phyloP scores from a whole-genome alignment of 768 basidiomycete species.

The Pleurotus tuoliensis region DNA sequence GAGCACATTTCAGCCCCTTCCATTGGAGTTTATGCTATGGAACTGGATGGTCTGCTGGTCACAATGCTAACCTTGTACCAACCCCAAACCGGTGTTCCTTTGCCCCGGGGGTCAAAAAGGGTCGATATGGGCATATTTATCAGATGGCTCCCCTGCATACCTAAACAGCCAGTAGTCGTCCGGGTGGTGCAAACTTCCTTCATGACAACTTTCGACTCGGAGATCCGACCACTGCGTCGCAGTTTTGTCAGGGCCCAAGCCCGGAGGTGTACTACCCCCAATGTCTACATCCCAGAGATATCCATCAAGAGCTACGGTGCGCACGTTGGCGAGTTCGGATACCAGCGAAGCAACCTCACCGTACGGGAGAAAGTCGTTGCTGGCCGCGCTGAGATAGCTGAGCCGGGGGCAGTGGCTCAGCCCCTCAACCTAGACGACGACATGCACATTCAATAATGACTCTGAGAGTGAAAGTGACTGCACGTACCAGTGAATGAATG shows the following conservation, averaged over 20 bases:
- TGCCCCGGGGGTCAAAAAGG: neutral
- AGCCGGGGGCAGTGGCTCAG: no score
- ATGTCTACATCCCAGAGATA: no score
- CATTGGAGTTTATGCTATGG: no score
- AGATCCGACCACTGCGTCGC: neutral
- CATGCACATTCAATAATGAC: no score
- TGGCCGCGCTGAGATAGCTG: neutral
- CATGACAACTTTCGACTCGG: neutral
- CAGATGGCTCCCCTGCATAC: neutral
- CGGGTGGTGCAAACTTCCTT: neutral
- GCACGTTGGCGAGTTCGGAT: neutral
- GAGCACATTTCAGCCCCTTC: no score
- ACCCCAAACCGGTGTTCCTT: no score
- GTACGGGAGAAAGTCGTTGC: neutral
- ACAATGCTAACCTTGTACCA: no score
- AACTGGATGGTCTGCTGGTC: no score
- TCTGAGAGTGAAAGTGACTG: no score
- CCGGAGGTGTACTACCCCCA: neutral
- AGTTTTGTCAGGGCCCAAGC: neutral
- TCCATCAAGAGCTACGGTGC: neutral
- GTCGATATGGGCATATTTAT: neutral
- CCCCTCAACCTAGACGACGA: no score
- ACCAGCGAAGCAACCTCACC: neutral
- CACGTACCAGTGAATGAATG: no score
- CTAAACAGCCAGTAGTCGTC: slow-evolving; percentile 5